phyloP scores from a whole-genome alignment of 768 basidiomycete species.

The Russula griseocarnosa region DNA sequence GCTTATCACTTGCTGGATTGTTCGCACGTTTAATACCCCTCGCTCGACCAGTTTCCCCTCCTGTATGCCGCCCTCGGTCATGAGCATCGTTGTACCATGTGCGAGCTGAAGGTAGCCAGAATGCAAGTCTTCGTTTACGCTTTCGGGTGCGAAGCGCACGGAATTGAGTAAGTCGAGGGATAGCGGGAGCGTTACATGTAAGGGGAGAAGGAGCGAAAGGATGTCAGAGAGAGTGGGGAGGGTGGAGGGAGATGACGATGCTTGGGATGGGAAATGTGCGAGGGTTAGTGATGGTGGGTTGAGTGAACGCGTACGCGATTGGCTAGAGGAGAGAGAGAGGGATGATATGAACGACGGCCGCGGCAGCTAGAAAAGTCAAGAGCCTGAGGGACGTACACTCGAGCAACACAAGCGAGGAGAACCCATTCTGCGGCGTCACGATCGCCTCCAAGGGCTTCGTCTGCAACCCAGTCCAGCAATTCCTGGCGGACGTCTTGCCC shows the following conservation, averaged over 20 bases:
- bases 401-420: conserved; percentile 53
- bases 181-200: conserved; percentile 52
- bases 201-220: conserved; percentile 57
- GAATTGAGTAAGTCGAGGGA: conserved; percentile 61
- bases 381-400: conserved; percentile 49
- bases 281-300: conserved; percentile 64
- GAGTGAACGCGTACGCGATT: conserved; percentile 62
- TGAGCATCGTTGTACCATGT: conserved; percentile 50
- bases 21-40: conserved; percentile 60
- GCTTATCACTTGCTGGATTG: conserved; percentile 59
- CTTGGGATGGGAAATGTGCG: conserved; percentile 54
- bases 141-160: conserved; percentile 56
- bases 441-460: conserved; percentile 66
- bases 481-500: conserved; percentile 43
- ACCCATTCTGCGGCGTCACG: conserved; percentile 70
- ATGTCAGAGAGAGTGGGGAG: conserved; percentile 50
- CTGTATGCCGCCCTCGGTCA: conserved; percentile 62
- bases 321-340: conserved; percentile 40
- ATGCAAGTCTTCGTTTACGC: conserved; percentile 67
- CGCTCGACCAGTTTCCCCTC: conserved; percentile 64
- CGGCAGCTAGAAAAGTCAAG: neutral
- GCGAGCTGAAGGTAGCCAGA: conserved; percentile 74
- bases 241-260: neutral
- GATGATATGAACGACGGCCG: conserved; percentile 2
- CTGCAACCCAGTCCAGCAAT: conserved; percentile 69